Base-by-base conservation (phyloP, 2,329 filamentous ascomycete genomes). In the Alternaria brassicae region DNA sequence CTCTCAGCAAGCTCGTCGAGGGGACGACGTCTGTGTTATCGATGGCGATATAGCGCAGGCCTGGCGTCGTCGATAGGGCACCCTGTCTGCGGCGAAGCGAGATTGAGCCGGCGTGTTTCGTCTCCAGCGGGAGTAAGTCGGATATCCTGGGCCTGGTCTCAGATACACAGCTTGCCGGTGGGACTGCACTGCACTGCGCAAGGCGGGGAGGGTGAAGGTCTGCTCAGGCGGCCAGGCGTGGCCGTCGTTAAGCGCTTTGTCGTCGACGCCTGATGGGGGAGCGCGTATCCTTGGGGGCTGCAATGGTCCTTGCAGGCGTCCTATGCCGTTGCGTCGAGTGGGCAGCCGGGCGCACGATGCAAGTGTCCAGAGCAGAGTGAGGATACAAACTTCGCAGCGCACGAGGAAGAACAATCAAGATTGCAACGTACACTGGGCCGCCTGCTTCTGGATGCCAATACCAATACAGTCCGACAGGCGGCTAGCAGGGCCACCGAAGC, bases 41-140 rank as follows among this genome's bases (percentile, higher is more conserved):
- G 61, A 54, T 49, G 60, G 58, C 61, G 58, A 65, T 54, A 58
- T 41, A 47, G 57, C 55, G 57, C 64, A 52, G 39, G 45, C 52
- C 27, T 47, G 42, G 52, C 53, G 61, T 54, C 42, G 60, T 62
- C 56, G 68, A 66, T 60, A 63, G 63, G 63, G 41, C 49, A 62
- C 62, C 73, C 73, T 67, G 70, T 69, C 67, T 74, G 72, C 70
- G 72, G 69, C 73, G 74, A 75, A 77, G 74, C 74, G 74, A 76
- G 72, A 77, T 72, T 72, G 71, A 69, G 63, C 62, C 66, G 73
- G 69, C 68, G 62, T 68, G 72, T 76, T 73, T 71, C 71, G 62
- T 62, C 52, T 41, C 49, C 30, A 56, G 49, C 58, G 68, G 63
- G 56, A 63, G 62, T 45, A 61, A 40, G 53, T 54, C 56, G 61